Evolutionary conservation across 495 filamentous ascomycete genomes (phyloP), one percentile per base, ranked within the genome.

Genomic region (Hyaloscypha finlandica): DNA sequence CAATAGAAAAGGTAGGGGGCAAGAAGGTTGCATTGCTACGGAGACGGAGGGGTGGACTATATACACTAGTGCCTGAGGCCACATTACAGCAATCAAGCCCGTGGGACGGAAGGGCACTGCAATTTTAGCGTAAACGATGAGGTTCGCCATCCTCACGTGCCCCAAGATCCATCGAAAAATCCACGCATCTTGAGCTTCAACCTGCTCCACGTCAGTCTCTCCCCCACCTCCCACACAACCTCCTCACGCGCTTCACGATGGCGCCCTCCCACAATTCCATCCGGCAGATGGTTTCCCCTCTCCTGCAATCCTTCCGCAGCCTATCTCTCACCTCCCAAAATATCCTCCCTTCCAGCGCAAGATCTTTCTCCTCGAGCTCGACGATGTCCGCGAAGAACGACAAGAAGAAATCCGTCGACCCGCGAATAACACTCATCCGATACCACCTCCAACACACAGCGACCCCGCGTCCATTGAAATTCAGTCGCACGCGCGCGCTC

Each of bases 401-500:
- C 22, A 67, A 39, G 39, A 67, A 64, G 56, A 58, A 55, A 1
- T 68, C 31, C 56, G 51, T n/a, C 57, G 71, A 75, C 22, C 66
- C 58, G 3, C 64, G 69, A 19, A 63, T 72, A 22, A 61, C 65
- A 0, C 60, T 75, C 5, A 71, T 73, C 29, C n/a, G 74, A 53
- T 75, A 74, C 65, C 72, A 74, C 51, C 51, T 74, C 42, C 64
- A 72, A 39, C 74, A 74, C 51, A 65, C 70, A 0, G 59, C 59
- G 19, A 75, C 71, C 31, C 71, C 71, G 35, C 32, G 73, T 3
- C 93, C 94, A 3, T 85, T 97, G 69, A 87, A 91, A 68, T 90
- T 97, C 84, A 91, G 87, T 31, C 92, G 94, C 69, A 90, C 90
- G 80, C 90, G 95, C 63, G 85, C 86, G 80, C 89, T 98, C 70